These are phyloP conservation scores for Lasiosphaeria ovina DNA, from an alignment of 495 filamentous ascomycete species.

Conservation along the genomic window DNA sequence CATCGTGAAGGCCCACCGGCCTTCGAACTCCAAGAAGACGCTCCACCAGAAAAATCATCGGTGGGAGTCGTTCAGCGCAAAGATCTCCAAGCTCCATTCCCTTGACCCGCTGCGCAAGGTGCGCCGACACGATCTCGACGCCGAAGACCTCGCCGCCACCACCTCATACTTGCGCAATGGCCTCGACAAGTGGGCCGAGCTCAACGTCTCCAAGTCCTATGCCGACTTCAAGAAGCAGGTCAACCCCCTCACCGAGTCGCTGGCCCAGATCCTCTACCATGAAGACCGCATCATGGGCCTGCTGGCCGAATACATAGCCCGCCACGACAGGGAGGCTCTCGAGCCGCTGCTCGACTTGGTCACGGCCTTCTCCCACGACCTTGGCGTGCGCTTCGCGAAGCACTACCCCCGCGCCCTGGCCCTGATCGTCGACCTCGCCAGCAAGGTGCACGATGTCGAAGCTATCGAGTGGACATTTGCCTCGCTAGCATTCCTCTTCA, in stretches of 20 bases:
- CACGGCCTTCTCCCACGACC: conserved; percentile 86
- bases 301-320: conserved; percentile 74
- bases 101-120: conserved; percentile 88
- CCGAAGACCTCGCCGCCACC: conserved; percentile 64
- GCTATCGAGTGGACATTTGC: conserved; percentile 96
- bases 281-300: conserved; percentile 78
- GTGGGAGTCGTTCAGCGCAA: conserved; percentile 89
- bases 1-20: conserved; percentile 61
- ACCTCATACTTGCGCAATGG: conserved; percentile 80
- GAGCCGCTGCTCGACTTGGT: conserved; percentile 84
- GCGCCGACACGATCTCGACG: conserved; percentile 76
- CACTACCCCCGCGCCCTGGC: conserved; percentile 72
- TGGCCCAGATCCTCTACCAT: conserved; percentile 87
- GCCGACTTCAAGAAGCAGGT: conserved; percentile 69
- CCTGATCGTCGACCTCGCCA: conserved; percentile 58
- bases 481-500: conserved; percentile 93
- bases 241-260: conserved; percentile 75
- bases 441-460: conserved; percentile 57
- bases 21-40: conserved; percentile 59
- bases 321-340: conserved; percentile 68
- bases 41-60: conserved; percentile 74
- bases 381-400: conserved; percentile 84
- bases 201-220: conserved; percentile 83
- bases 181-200: conserved; percentile 83
- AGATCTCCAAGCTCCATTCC: conserved; percentile 82